Evolutionary conservation across 768 basidiomycete species (phyloP).

Genomic region (Calocybe indica): DNA sequence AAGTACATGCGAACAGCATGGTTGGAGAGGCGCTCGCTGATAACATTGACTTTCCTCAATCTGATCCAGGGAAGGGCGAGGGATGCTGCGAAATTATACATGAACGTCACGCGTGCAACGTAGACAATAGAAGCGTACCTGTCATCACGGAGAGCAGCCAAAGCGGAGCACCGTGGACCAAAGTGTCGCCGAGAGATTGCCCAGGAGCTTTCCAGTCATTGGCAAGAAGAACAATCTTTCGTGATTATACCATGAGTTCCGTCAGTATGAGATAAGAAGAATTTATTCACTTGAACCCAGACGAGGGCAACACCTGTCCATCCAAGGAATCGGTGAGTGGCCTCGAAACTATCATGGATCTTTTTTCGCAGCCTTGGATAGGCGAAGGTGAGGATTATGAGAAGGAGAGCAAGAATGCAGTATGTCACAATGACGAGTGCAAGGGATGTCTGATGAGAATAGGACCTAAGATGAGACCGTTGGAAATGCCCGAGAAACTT

Average conservation of each 20-base stretch:
- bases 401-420: conserved; percentile 15
- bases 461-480: too few relatives aligned
- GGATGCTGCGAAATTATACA: conserved; percentile 13
- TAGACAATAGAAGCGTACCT: background rate
- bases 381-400: conserved; percentile 32
- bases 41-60: conserved; percentile 34
- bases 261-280: background rate
- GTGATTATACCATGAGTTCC: background rate
- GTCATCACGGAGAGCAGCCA: conserved; percentile 37
- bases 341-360: conserved; percentile 37
- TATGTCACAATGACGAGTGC: conserved; percentile 7
- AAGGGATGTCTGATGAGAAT: background rate
- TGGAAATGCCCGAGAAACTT: conserved; percentile 6
- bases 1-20: conserved; percentile 40
- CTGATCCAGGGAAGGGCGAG: conserved; percentile 40
- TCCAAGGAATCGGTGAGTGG: conserved; percentile 38
- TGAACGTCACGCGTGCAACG: background rate
- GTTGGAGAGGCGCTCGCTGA: conserved; percentile 32
- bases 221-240: conserved; percentile 42
- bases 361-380: conserved; percentile 30
- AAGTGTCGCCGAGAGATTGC: conserved; percentile 34
- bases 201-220: conserved; percentile 43
- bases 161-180: conserved; percentile 30
- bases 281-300: conserved; percentile 29
- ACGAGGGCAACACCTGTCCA: conserved; percentile 37